phyloP scores from a whole-genome alignment of 2,329 filamentous ascomycete species.

The Chrysoporthe deuterocubensis region DNA sequence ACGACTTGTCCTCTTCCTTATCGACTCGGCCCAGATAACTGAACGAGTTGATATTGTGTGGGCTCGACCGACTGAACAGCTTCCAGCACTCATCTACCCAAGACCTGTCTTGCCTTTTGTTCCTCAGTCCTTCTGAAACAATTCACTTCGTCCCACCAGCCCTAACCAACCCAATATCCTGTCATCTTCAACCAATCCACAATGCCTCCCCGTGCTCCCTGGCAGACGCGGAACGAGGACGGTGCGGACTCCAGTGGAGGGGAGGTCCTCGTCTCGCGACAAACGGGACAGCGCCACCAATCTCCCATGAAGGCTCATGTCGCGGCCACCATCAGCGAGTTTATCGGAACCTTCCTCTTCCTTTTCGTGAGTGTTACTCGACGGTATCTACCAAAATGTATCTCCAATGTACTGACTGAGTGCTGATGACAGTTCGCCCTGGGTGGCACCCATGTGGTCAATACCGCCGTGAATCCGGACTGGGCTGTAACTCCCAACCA shows the following conservation, averaged over 20 bases:
- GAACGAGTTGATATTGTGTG: background rate
- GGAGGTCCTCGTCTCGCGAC: conserved; percentile 19
- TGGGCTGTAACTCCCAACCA: conserved; percentile 22
- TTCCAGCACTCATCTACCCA: background rate
- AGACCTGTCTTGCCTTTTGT: conserved; percentile 1
- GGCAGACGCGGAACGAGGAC: conserved; percentile 11
- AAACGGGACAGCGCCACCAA: conserved; percentile 14
- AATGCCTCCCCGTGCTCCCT: conserved; percentile 28
- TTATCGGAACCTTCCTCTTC: conserved; percentile 59
- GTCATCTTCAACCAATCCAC: background rate
- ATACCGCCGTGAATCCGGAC: conserved; percentile 31
- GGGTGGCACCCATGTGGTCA: conserved; percentile 36
- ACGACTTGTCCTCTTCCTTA: background rate
- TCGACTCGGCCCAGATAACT: background rate
- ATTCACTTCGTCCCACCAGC: background rate
- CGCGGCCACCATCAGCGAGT: conserved; percentile 52
- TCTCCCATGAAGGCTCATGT: conserved; percentile 38
- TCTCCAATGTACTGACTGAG: background rate
- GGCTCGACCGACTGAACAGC: background rate
- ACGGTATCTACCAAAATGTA: background rate
- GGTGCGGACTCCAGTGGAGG: conserved; percentile 18
- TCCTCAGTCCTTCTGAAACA: background rate
- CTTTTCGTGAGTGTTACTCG: conserved; percentile 44
- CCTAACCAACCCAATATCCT: background rate
- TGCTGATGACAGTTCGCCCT: conserved; percentile 33